phyloP scores from a whole-genome alignment of 148 eudicot genomes.

The Hydrangea macrophylla region DNA sequence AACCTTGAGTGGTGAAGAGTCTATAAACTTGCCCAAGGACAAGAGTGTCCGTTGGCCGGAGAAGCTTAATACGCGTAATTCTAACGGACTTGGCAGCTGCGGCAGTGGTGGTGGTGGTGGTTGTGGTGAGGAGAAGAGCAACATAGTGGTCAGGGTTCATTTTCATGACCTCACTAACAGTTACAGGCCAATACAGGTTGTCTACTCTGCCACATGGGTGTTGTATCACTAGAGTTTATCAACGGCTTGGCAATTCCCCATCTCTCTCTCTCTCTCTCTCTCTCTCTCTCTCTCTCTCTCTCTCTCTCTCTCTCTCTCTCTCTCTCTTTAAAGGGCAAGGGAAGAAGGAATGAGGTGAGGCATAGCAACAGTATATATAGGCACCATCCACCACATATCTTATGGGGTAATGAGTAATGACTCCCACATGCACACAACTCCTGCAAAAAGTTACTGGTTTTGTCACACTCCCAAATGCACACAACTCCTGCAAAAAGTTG shows the following conservation, averaged over 20 bases:
- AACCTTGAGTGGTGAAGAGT: constrained; percentile 84
- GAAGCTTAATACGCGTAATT: constrained; percentile 80
- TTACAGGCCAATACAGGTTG: constrained; percentile 46
- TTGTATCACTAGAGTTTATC: constrained; percentile 74
- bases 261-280: constrained; percentile 25
- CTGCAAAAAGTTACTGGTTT: no score
- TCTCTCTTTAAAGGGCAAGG: background rate
- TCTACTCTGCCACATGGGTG: constrained; percentile 74
- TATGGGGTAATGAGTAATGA: background rate
- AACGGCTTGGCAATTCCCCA: constrained; percentile 98
- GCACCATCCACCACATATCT: background rate
- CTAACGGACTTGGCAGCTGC: constrained; percentile 38
- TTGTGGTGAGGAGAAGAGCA: constrained; percentile 83
- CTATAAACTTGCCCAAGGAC: constrained; percentile 87
- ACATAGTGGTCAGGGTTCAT: constrained; percentile 86
- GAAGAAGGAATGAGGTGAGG: constrained; percentile 5
- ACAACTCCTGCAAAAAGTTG: no score
- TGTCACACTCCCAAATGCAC: no score
- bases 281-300: constrained; percentile 16
- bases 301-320: no score
- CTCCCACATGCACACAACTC: no score
- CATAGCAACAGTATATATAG: constrained; percentile 13
- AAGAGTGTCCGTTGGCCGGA: constrained; percentile 71
- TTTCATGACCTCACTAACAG: constrained; percentile 76
- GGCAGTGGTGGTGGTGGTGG: constrained; percentile 17